Evolutionary conservation across 805 yeast genomes (phyloP), one percentile per base, ranked within the genome.

Genomic region (Maudiozyma turicensis): DNA sequence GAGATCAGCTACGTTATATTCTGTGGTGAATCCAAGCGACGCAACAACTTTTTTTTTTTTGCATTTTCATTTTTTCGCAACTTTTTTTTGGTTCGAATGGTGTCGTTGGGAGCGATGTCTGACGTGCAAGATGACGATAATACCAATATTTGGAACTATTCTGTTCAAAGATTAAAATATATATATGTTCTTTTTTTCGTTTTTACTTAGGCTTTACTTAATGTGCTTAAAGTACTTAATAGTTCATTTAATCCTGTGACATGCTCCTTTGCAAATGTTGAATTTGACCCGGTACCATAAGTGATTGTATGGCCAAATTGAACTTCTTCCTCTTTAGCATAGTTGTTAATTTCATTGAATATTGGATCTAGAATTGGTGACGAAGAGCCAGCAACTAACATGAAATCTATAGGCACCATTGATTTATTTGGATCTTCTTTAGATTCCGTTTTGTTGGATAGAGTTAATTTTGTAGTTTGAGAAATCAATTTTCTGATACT

Each of bases 231-330:
- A 33, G 84, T 68, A 15, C 73, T 71, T 58, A 84, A 73, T 41
- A 86, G 67, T 55, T 83, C 87, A 58, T 84, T 85, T 50, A 81
- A 74, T 53, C 93, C 93, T 49, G 75, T 73, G 31, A 83, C 78
- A 39, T 79, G 80, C 48, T 76, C 82, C 29, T 70, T 74, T 1
- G 93, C 91, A 43, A 75, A 73, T 0, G 83, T 78, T 29, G 74
- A 70, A 13, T 7, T 8, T 3, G 68, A 61, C 15, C 72, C 69
- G 28, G 67, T 69, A 20, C 81, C 82, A 51, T 77, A 76, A 8
- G 84, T 82, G 31, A 85, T 79, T 0, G 86, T 80, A 53, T 81
- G 72, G 1, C 76, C 77, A 45, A 73, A 64, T 5, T 70, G 67
- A 13, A 80, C 57, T 6, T 59, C 60, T 0, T 65, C 64, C 5